A percentile compares a stretch with the other conserved stretches of the same genome.
Conservation (phyloP, 306 rosid species). For the Cicer bijugum region DNA sequence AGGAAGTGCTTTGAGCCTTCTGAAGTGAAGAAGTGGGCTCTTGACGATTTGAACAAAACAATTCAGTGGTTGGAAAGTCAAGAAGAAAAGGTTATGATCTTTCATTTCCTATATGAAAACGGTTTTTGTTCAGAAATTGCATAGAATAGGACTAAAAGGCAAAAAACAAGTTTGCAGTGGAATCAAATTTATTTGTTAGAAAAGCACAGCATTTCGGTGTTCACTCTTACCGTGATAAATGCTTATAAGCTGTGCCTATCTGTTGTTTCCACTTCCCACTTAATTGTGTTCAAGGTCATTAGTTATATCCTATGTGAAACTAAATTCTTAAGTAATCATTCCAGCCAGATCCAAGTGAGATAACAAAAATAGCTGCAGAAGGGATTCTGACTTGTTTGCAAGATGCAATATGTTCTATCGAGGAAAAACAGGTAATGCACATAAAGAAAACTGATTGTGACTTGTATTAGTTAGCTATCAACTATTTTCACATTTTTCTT, state of each 20-base stretch:
- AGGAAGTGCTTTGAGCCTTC: slow-evolving; percentile 61
- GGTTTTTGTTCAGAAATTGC: slow-evolving; percentile 17
- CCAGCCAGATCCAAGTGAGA: slow-evolving; percentile 86
- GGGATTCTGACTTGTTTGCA: slow-evolving; percentile 92
- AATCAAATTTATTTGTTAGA: slow-evolving; percentile 17
- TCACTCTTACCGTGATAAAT: slow-evolving; percentile 12
- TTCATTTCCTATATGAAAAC: slow-evolving; percentile 6
- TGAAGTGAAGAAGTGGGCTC: slow-evolving; percentile 80
- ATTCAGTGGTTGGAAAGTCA: slow-evolving; percentile 89
- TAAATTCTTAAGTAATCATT: slow-evolving; percentile 45
- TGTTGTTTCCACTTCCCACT: slow-evolving; percentile 41
- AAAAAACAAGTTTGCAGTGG: not conserved
- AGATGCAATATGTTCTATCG: slow-evolving; percentile 76
- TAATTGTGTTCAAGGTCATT: slow-evolving; percentile 29
- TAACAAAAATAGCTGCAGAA: slow-evolving; percentile 79
- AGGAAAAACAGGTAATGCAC: slow-evolving; percentile 73
- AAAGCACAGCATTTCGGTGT: slow-evolving; percentile 23
- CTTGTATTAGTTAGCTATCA: slow-evolving; percentile 2
- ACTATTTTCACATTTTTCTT: slow-evolving; percentile 24
- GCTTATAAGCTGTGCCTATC: slow-evolving; percentile 35
- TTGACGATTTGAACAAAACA: slow-evolving; percentile 70
- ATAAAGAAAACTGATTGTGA: slow-evolving; percentile 21
- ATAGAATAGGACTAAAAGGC: slow-evolving; percentile 5
- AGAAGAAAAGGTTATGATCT: slow-evolving; percentile 81
- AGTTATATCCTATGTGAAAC: slow-evolving; percentile 28